Base-by-base conservation (phyloP, 495 filamentous ascomycete species). In the Baudoinia panamericana region DNA sequence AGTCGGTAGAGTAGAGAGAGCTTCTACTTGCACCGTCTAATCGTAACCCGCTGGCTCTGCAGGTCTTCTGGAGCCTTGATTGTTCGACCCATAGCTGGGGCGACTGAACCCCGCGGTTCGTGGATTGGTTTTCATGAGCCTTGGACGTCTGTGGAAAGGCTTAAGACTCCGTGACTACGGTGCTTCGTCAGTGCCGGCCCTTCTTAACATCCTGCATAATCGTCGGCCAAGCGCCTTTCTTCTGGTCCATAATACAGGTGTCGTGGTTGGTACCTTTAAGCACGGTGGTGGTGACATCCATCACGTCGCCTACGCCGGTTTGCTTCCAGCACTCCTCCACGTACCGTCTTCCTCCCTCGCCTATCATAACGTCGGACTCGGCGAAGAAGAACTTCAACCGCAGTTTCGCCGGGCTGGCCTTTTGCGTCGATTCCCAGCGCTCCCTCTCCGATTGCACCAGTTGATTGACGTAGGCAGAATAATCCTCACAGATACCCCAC, bases 361-460 rank as follows among this genome's bases (percentile, higher is more conserved):
- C 49, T 22, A 52, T 49, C 49, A 52, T 52, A 5, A 52, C 22
- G 27, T 52, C 49, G 3, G 33, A 34, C 20, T 37, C 49, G 11
- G 37, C 49, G 18, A 38, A 52, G 46, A 38, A 48, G 4, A 28
- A 26, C 3, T 41, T 20, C 5, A 52, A 24, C 10, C 23, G 39
- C 26, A 52, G 25, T 30, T 35, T 52, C 16, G 6, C 16, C 29
- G 19, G 26, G n/a, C n/a, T n/a, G 7, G 30, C 30, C 18, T 9
- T 9, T 11, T 33, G 10, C 5, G 5, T 17, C 24, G 11, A 34
- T 24, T 10, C 17, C 10, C 11, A 24, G 4, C 32, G 16, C 29
- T 8, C 41, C 30, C 20, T 29, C 32, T 48, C 47, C 20, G 19
- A 19, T n/a, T 13, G 27, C 12, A 21, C 43, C 17, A 51, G 21